Evolutionary conservation across 2,329 filamentous ascomycete species (phyloP), one percentile per base, ranked within the genome.

Genomic region (Penicillium frequentans): DNA sequence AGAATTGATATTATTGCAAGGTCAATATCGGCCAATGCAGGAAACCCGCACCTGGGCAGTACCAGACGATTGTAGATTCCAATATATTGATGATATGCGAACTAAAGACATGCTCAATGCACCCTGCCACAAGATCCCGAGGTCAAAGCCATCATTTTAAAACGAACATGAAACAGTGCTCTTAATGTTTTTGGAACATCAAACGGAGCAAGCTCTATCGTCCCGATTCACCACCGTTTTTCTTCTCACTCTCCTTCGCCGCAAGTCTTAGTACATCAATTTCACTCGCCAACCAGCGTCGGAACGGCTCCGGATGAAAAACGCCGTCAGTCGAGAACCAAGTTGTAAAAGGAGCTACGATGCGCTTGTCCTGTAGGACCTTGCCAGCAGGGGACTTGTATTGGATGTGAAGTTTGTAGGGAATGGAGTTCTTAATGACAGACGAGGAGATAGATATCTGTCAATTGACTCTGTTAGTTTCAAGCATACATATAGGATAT

Each of bases 381-480:
- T 76, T 76, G 23, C 70, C 70, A 1, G 69, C 57, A n/a, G 75
- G 66, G 13, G 75, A 74, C 16, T 71, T 73, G 56, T 79, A 79
- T 27, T 64, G 66, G 51, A 96, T 81, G 44, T 83, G 86, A 58
- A 96, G 78, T 69, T 90, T 84, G 80, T 99, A 99, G 45, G 86
- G 83, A 1, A 92, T 91, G 39, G 88, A 84, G 75, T 93, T 86
- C 74, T 97, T 97, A 70, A 89, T 88, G 1, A 86, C 86, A 1
- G 83, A 84, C 39, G 87, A 90, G 2, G 84, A 81, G 64, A 98
- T 87, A 16, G 84, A 84, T 70, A 97, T 83, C 88, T 95, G 62
- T 13, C 11, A 26, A 9, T 13, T 13, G n/a, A 48, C 6, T 24
- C 23, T 6, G 10, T 44, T 11, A 50, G 47, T 60, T 33, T 39